phyloP scores from a whole-genome alignment of 352 stramenopile species.

The Phytophthora litchii region DNA sequence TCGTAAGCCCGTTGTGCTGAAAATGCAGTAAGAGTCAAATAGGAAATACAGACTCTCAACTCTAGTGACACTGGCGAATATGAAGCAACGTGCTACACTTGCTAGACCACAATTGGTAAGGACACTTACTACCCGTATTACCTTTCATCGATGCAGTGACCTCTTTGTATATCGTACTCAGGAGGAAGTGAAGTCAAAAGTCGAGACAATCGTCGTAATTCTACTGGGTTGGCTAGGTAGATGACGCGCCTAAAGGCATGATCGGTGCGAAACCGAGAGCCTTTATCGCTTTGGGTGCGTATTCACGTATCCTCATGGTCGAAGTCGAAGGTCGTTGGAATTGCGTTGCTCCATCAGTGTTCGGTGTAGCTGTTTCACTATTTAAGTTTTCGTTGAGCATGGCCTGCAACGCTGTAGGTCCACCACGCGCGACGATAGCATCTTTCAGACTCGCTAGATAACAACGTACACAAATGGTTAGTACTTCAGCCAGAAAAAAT shows the following conservation, averaged over 20 bases:
- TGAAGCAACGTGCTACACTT: too few relatives aligned
- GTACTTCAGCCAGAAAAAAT: neutral
- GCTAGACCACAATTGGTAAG: too few relatives aligned
- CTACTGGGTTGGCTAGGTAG: neutral
- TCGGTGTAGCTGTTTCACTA: constrained; percentile 1
- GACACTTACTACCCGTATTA: too few relatives aligned
- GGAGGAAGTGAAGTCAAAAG: too few relatives aligned
- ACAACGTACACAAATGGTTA: neutral
- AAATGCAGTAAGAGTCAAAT: too few relatives aligned
- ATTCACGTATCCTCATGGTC: constrained; percentile 75
- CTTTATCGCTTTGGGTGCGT: constrained; percentile 76
- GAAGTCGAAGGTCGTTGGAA: constrained; percentile 47
- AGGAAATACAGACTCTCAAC: too few relatives aligned
- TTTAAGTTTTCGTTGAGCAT: constrained; percentile 62
- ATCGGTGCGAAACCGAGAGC: constrained; percentile 66
- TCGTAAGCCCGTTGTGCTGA: too few relatives aligned
- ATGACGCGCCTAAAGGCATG: constrained; percentile 9
- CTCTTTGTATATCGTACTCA: too few relatives aligned
- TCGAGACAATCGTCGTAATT: too few relatives aligned
- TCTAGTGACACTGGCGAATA: too few relatives aligned
- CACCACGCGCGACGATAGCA: constrained; percentile 56
- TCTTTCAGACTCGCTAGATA: constrained; percentile 55
- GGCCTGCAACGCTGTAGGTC: constrained; percentile 61
- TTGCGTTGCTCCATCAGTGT: neutral
- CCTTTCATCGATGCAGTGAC: too few relatives aligned